phyloP scores from a whole-genome alignment of 768 basidiomycete genomes.

The Cystofilobasidium capitatum region DNA sequence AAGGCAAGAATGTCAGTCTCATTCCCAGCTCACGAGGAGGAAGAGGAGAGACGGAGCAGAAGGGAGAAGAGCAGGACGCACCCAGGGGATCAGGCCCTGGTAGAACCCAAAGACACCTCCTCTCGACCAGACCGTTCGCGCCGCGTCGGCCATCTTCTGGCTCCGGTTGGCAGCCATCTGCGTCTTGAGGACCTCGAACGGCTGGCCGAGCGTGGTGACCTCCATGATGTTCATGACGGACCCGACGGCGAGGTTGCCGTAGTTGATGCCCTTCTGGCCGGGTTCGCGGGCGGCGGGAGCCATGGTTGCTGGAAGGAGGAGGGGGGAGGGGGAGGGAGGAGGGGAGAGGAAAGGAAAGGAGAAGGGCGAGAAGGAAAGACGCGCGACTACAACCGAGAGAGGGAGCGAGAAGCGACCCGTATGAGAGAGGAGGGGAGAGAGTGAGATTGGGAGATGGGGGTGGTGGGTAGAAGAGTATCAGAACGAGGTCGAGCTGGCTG shows the following conservation, averaged over 20 bases:
- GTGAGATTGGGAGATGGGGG: not conserved
- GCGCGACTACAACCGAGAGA: not conserved
- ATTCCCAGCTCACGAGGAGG: not conserved
- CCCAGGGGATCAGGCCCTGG: conserved; percentile 99
- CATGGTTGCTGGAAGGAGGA: conserved; percentile 1
- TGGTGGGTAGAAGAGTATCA: not conserved
- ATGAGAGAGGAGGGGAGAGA: not conserved
- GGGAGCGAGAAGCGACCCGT: not conserved
- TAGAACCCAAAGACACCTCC: conserved; percentile 85
- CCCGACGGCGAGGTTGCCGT: conserved; percentile 92
- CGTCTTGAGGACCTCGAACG: conserved; percentile 94
- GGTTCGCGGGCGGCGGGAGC: conserved; percentile 24
- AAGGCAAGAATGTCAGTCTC: not conserved
- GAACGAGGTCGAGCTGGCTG: not conserved
- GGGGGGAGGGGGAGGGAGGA: not conserved
- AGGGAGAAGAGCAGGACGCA: conserved; percentile 40
- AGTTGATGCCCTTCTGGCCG: conserved; percentile 63
- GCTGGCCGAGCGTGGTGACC: conserved; percentile 97
- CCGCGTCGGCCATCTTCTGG: conserved; percentile 79
- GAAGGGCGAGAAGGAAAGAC: not conserved
- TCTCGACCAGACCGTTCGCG: conserved; percentile 77
- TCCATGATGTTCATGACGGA: conserved; percentile 98
- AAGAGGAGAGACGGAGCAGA: not conserved
- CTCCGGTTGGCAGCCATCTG: conserved; percentile 97
- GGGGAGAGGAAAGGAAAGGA: not conserved